Conservation (phyloP, 2,329 filamentous ascomycete species). For the Samsoniella hepiali region DNA sequence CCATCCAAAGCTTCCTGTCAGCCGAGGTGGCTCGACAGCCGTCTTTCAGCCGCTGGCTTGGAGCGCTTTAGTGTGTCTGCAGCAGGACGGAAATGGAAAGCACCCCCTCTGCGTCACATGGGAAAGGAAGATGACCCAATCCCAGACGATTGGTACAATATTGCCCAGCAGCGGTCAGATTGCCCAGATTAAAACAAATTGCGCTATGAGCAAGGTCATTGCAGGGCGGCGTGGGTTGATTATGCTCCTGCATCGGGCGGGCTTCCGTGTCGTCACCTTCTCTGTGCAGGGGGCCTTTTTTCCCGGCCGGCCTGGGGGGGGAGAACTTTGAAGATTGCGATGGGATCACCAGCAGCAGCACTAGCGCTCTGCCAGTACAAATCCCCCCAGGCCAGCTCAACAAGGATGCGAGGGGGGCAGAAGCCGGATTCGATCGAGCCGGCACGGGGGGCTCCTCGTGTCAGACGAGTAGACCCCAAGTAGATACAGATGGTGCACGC, state of each 20-base stretch:
- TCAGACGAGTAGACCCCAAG: background rate
- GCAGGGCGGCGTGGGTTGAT: background rate
- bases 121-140: background rate
- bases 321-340: background rate
- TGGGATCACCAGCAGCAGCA: background rate
- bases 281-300: background rate
- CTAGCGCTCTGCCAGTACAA: background rate
- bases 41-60: constrained; percentile 1
- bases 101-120: constrained; percentile 13
- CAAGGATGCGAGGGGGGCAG: background rate
- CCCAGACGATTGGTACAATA: background rate
- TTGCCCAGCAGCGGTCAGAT: constrained; percentile 1
- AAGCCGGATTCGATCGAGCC: background rate
- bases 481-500: background rate
- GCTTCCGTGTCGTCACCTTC: background rate
- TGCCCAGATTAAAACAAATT: background rate
- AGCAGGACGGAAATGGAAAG: constrained; percentile 8
- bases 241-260: background rate
- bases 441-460: background rate
- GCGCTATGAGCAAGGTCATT: background rate
- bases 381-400: background rate
- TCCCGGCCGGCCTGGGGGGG: background rate
- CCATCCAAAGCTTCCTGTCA: background rate
- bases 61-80: constrained; percentile 7
- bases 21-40: background rate